Conservation (phyloP, 352 stramenopile genomes). For the Pythium inflatum region DNA sequence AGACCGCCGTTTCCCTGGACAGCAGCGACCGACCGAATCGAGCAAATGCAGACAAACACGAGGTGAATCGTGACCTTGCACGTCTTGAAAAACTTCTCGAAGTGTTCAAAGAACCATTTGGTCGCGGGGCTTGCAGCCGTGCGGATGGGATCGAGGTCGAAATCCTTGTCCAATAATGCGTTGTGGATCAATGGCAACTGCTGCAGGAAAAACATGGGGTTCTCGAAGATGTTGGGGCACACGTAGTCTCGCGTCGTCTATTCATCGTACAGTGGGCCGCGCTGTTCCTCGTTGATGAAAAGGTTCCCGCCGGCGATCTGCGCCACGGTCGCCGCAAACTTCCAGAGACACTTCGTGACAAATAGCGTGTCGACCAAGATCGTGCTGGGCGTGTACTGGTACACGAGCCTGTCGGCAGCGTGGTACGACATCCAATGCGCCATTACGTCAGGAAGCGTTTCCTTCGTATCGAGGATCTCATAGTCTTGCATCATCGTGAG, state of each 20-base stretch:
- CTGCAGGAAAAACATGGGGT: background rate
- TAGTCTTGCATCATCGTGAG: slow-evolving; percentile 1
- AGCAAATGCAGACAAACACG: slow-evolving; percentile 17
- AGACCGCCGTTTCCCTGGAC: slow-evolving; percentile 11
- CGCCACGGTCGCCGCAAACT: background rate
- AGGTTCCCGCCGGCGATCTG: background rate
- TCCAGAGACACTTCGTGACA: background rate
- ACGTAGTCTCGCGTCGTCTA: slow-evolving; percentile 3
- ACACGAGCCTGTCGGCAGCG: background rate
- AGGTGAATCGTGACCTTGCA: background rate
- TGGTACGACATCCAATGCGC: background rate
- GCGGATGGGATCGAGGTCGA: background rate
- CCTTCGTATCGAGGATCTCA: background rate
- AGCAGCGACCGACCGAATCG: slow-evolving; percentile 1
- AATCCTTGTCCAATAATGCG: background rate
- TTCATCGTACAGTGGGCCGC: background rate
- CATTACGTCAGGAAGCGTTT: background rate
- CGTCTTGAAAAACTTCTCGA: background rate
- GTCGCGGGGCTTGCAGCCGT: background rate
- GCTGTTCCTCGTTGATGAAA: background rate
- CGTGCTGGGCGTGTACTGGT: slow-evolving; percentile 3
- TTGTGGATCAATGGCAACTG: slow-evolving; percentile 1
- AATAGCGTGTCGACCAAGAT: background rate
- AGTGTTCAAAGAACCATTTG: slow-evolving; percentile 4
- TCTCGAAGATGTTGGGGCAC: background rate